Evolutionary conservation across 2,329 filamentous ascomycete genomes (phyloP), one percentile per base, ranked within the genome.

Genomic region (Bretziella fagacearum): DNA sequence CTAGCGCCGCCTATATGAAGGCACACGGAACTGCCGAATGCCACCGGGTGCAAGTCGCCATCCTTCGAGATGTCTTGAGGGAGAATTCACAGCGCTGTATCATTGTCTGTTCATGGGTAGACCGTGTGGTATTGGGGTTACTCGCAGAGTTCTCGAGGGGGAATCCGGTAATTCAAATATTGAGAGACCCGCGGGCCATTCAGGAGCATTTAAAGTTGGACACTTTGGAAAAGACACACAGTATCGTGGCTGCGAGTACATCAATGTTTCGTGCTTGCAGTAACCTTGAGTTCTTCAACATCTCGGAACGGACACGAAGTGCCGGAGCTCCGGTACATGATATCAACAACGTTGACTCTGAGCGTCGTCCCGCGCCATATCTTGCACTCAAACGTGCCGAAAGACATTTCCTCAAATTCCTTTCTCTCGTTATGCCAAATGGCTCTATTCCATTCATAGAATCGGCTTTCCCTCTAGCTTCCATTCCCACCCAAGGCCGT

Each of bases 251-350:
- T 15, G 68, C 70, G 11, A 74, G 70, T 52, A 68, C 66, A 18
- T 63, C 68, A 2, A 69, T 81, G 13, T 76, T 82, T 54, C 68
- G 78, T 42, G 68, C 67, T 1, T 83, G 77, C 56, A 79, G 78
- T 8, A 85, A 83, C 54, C 72, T 81, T 52, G 81, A 86, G 56
- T 87, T 84, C 58, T 84, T 77, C 64, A 85, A 85, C 54, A 64
- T 82, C 13, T 78, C 78, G 2, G 79, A 84, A 56, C 65, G 62
- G 15, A 57, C 57, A 4, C 56, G 62, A 36, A 56, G 54, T 53
- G 56, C 53, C 22, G 44, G 30, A 11, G 35, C 46, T 5, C 32
- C 41, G 46, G 39, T 51, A 39, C 22, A 42, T 44, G 30, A 7
- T 46, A 49, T 42, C 47, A 47, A 53, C 7, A 50, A 50, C 11